A percentile compares a stretch with the other conserved stretches of the same genome.
Conservation (phyloP, 2,329 filamentous ascomycete species). For the Grosmannia penicillata region DNA sequence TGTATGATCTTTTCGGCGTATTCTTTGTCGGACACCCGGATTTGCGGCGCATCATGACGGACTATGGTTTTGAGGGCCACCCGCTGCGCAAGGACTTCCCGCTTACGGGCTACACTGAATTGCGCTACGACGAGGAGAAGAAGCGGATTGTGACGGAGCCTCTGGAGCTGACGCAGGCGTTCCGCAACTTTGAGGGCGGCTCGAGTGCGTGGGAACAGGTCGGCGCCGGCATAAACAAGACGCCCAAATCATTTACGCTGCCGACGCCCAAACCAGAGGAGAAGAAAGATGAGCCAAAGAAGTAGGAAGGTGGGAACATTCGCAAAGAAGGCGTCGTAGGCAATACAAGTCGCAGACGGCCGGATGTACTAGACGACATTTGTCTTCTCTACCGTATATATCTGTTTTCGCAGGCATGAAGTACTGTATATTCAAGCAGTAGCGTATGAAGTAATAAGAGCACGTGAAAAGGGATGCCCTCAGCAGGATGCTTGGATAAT, state of each 20-base stretch:
- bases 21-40: slow-evolving; percentile 95
- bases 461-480: too few species aligned
- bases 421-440: too few species aligned
- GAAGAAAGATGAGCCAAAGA: slow-evolving; percentile 83
- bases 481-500: too few species aligned
- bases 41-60: slow-evolving; percentile 94
- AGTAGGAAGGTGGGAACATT: slow-evolving; percentile 28
- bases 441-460: too few species aligned
- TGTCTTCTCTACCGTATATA: too few species aligned
- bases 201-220: slow-evolving; percentile 55
- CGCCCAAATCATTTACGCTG: slow-evolving; percentile 80
- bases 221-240: slow-evolving; percentile 57
- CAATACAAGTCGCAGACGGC: too few species aligned
- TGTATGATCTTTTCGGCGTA: slow-evolving; percentile 93
- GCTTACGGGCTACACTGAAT: slow-evolving; percentile 93
- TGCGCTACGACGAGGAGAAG: slow-evolving; percentile 95
- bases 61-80: slow-evolving; percentile 98
- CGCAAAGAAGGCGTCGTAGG: too few species aligned
- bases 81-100: slow-evolving; percentile 97
- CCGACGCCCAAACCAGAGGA: slow-evolving; percentile 92
- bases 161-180: slow-evolving; percentile 92
- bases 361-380: too few species aligned
- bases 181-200: slow-evolving; percentile 94
- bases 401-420: too few species aligned
- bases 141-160: slow-evolving; percentile 98